A percentile compares a stretch with the other conserved stretches of the same genome.
phyloP scores from a whole-genome alignment of 306 rosid species.

The Fragaria iinumae region DNA sequence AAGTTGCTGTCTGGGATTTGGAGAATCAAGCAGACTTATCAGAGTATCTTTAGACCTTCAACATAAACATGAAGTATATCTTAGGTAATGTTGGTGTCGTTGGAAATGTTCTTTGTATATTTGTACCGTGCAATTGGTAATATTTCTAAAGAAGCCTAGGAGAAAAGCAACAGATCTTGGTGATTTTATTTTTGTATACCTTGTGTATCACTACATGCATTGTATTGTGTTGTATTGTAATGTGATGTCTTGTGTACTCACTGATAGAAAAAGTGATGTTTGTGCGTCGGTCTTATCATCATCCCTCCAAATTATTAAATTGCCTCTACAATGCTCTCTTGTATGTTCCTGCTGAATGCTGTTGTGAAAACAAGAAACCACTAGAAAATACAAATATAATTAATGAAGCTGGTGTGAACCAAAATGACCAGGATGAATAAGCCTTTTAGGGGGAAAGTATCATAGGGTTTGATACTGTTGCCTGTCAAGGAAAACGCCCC shows the following conservation, averaged over 20 bases:
- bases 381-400: too few species aligned
- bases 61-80: slow-evolving; percentile 7
- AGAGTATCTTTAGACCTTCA: slow-evolving; percentile 35
- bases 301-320: background rate
- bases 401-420: background rate
- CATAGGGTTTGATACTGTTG: background rate
- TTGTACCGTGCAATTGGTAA: slow-evolving; percentile 23
- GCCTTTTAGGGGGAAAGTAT: background rate
- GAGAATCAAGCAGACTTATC: slow-evolving; percentile 69
- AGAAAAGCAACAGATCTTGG: slow-evolving; percentile 6
- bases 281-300: background rate
- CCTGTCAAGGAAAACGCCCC: background rate
- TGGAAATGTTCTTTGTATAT: slow-evolving; percentile 25
- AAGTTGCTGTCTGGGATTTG: slow-evolving; percentile 81
- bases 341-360: background rate
- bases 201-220: slow-evolving; percentile 2
- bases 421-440: background rate
- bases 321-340: background rate
- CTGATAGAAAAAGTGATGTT: background rate
- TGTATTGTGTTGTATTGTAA: background rate
- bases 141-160: slow-evolving; percentile 18
- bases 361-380: background rate
- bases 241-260: background rate
- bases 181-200: slow-evolving; percentile 17
- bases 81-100: background rate